Evolutionary conservation across 352 stramenopile species (phyloP), one percentile per base, ranked within the genome.

Genomic region (Globisporangium viniferum): DNA sequence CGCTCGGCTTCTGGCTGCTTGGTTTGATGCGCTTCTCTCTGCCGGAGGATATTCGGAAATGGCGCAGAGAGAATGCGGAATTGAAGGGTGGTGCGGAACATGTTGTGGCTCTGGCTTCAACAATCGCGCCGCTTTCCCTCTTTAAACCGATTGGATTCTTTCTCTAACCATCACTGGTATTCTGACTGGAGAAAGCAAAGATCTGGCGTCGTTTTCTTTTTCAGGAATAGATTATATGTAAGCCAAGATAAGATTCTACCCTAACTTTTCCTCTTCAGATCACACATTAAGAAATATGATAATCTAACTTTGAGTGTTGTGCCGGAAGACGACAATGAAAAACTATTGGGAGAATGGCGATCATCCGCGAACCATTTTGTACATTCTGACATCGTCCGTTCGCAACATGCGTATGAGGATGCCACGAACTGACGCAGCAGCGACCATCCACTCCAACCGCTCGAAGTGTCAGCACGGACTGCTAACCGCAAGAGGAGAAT

Each of bases 31-130:
- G 14, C 3, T 49, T 27, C n/a, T 54, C 15, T 51, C 48, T 24
- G 48, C n/a, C n/a, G 39, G 15, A 56, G 22, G 44, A 57, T 36
- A 57, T 22, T 49, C 15, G 41, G 41, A 9, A 49, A 49, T 49
- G 41, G 18, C 41, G 41, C 41, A 49, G 15, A 49, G 62, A 61
- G 29, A 67, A 61, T 62, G 62, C 31, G 33, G 35, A 61, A 59
- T 44, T 61, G 56, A 36, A 35, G 31, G 31, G 41, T 49, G 31
- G 15, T 49, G 41, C 6, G 15, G 48, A 29, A 48, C 4, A 12
- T 31, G 56, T 35, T 33, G 15, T 41, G 33, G 3, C 10, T 48
- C 59, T 65, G 39, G 59, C 60, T 65, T 65, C 60, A 64, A 64
- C 59, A 35, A 55, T 64, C 27, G 31, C 29, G 12, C 22, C 24